phyloP scores from a whole-genome alignment of 2,329 filamentous ascomycete species.

The Fusarium buharicum region DNA sequence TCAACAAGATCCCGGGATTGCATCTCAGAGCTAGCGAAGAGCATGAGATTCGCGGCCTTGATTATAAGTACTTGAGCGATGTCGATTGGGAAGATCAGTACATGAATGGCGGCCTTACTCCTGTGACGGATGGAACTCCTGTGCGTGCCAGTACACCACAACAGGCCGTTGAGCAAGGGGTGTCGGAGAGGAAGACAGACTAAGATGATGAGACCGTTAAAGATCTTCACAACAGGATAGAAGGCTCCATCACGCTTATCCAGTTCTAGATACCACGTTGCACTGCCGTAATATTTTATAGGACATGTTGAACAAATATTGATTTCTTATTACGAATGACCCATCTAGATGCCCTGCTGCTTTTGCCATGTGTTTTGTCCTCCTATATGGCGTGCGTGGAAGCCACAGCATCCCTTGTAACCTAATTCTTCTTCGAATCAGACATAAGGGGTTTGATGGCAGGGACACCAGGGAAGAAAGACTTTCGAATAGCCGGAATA shows the following conservation, averaged over 20 bases:
- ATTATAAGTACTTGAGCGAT: constrained; percentile 50
- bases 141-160: constrained; percentile 18
- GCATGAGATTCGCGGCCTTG: constrained; percentile 64
- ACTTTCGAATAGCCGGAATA: constrained; percentile 29
- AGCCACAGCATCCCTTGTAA: neutral
- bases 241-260: too few relatives aligned
- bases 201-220: neutral
- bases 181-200: constrained; percentile 28
- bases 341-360: too few relatives aligned
- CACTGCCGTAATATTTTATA: too few relatives aligned
- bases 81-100: constrained; percentile 42
- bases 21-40: constrained; percentile 66
- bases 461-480: constrained; percentile 30
- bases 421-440: constrained; percentile 2
- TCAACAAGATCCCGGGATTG: constrained; percentile 67
- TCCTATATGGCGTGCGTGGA: too few relatives aligned
- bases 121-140: constrained; percentile 30
- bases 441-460: constrained; percentile 29
- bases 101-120: constrained; percentile 28
- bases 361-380: too few relatives aligned
- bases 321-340: too few relatives aligned
- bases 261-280: too few relatives aligned
- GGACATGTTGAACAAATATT: too few relatives aligned
- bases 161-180: neutral
- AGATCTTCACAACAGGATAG: too few relatives aligned